Conservation (phyloP, 2,329 filamentous ascomycete species). For the Phialophora tarda region DNA sequence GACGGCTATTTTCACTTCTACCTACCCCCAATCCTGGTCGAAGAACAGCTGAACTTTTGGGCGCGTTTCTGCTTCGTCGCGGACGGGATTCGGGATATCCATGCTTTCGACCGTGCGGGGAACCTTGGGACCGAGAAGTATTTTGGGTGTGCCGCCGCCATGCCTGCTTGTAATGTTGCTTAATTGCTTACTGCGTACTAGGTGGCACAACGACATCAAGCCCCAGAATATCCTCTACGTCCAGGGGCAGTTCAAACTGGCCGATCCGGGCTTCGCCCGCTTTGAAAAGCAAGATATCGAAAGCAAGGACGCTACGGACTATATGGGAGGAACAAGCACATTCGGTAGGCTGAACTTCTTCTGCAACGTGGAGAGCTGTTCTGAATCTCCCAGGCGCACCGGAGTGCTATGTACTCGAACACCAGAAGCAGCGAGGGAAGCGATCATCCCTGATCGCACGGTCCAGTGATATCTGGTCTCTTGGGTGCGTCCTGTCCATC, state of each 20-base stretch:
- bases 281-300: constrained; percentile 7
- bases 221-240: constrained; percentile 5
- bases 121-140: not conserved
- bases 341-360: constrained; percentile 5
- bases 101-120: not conserved
- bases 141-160: not conserved
- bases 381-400: constrained; percentile 21
- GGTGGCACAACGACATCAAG: constrained; percentile 7
- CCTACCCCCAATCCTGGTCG: not conserved
- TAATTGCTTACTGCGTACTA: not conserved
- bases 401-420: constrained; percentile 12
- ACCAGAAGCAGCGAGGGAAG: constrained; percentile 2
- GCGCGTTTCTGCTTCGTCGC: not conserved
- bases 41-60: not conserved
- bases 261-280: not conserved
- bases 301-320: not conserved
- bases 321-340: constrained; percentile 7
- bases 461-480: constrained; percentile 50
- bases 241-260: not conserved
- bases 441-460: constrained; percentile 38
- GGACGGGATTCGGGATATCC: not conserved
- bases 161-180: not conserved
- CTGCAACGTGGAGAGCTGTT: not conserved
- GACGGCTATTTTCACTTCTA: not conserved
- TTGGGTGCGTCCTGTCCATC: constrained; percentile 49